Base-by-base conservation (phyloP, 2,329 filamentous ascomycete species). In the Macrophomina phaseolina region DNA sequence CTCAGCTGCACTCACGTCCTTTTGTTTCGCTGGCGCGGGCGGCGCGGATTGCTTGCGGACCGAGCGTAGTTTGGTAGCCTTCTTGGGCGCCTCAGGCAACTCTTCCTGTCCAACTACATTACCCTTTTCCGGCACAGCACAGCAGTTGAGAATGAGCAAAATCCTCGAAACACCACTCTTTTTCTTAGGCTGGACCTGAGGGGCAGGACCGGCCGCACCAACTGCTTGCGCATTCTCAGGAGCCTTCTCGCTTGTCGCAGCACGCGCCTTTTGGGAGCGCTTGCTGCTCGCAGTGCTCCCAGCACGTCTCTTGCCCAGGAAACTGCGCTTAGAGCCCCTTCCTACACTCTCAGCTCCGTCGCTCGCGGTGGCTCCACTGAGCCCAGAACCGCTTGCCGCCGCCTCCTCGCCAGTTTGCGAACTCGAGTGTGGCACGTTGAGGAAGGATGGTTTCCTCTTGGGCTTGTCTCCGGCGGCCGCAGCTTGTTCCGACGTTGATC, bases 91-190 rank as follows among this genome's bases (percentile, higher is more conserved):
- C 69, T 82, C 79, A 32, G 77, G 81, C 46, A 86, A 83, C 67
- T 87, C 81, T 67, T 85, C 84, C 63, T 84, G 84, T 66, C 81
- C 82, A 55, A 86, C 84, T 58, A 87, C 78, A 5, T 67, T 69
- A 16, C 84, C 83, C 69, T 86, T 83, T 69, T 90, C 88, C 60
- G 89, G 87, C 48, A 87, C 84, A 65, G 83, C 84, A 76, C 90
- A 92, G 80, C 90, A 92, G 68, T 85, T 87, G 67, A 92, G 82
- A 65, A 92, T 84, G 12, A 80, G 75, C 11, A 83, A 71, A 38
- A 83, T 71, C 16, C 75, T 67, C n/a, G 48, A 62, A 60, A 67
- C 74, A 42, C 77, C 78, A 28, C 77, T 75, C 45, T 79, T 80
- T 72, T 81, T 81, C 71, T 79, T 82, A 67, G 76, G 78, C 67